Evolutionary conservation across 192 early-diverging fungal genomes (phyloP).

Genomic region (Gonapodya prolifera): DNA sequence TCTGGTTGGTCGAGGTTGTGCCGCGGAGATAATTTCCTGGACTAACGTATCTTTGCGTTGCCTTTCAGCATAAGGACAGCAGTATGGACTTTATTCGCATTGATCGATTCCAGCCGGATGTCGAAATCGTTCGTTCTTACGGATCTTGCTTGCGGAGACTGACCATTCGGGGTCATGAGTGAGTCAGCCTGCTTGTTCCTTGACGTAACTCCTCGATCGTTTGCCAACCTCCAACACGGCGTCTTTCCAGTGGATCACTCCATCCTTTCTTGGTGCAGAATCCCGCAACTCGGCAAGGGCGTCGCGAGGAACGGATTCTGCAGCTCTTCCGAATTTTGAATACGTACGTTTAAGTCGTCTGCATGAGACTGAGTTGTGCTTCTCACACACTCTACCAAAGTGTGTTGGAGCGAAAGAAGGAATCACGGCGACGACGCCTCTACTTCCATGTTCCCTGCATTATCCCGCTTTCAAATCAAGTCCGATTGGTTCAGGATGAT

Average conservation of each 20-base stretch:
- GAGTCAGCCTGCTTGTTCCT: not conserved
- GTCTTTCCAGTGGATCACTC: slow-evolving; percentile 39
- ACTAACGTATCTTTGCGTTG: not conserved
- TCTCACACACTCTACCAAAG: slow-evolving; percentile 13
- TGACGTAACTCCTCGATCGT: not conserved
- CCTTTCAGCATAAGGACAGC: slow-evolving; percentile 35
- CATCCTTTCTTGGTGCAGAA: slow-evolving; percentile 92
- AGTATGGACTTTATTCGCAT: slow-evolving; percentile 89
- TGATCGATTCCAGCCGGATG: slow-evolving; percentile 84
- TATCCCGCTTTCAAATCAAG: slow-evolving; percentile 80
- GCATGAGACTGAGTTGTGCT: not conserved
- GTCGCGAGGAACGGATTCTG: slow-evolving; percentile 89
- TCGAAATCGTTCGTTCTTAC: slow-evolving; percentile 70
- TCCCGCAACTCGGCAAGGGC: slow-evolving; percentile 72
- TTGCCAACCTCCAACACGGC: no score
- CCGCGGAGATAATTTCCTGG: not conserved
- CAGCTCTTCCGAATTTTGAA: slow-evolving; percentile 92
- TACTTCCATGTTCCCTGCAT: slow-evolving; percentile 80
- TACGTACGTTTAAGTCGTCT: slow-evolving; percentile 19
- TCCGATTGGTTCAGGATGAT: slow-evolving; percentile 88
- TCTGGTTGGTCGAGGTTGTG: slow-evolving; percentile 31
- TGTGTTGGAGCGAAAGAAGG: slow-evolving; percentile 67
- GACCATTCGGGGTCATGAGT: slow-evolving; percentile 78
- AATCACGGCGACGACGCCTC: slow-evolving; percentile 66
- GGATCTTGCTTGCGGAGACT: slow-evolving; percentile 61